Conservation (phyloP, 2,329 filamentous ascomycete species). For the Fonsecaea monophora region DNA sequence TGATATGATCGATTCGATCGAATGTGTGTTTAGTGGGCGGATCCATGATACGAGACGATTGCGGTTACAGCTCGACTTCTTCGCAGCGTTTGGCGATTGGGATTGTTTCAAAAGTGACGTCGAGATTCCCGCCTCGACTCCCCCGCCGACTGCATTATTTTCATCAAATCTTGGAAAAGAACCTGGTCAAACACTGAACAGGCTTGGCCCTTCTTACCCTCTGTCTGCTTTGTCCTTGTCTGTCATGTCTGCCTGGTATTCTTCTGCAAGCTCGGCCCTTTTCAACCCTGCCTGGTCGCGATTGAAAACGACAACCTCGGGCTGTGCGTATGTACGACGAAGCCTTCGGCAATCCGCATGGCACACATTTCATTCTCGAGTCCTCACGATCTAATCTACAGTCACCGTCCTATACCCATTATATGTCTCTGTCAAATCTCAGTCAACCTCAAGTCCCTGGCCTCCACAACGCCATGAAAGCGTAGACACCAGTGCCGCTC, state of each 20-base stretch:
- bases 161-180: neutral
- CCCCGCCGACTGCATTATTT: neutral
- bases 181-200: neutral
- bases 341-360: constrained; percentile 13
- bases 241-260: neutral
- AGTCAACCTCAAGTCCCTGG: neutral
- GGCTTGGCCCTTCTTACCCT: neutral
- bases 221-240: neutral
- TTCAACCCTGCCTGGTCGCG: neutral
- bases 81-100: constrained; percentile 15
- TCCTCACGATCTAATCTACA: neutral
- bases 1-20: neutral
- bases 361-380: constrained; percentile 21
- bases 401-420: neutral
- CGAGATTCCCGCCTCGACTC: constrained; percentile 6
- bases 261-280: neutral
- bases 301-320: constrained; percentile 10
- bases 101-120: constrained; percentile 23
- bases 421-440: neutral
- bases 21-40: neutral
- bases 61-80: neutral
- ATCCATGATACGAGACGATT: neutral
- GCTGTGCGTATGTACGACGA: constrained; percentile 11
- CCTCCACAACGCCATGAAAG: neutral
- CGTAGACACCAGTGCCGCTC: neutral